These are phyloP conservation scores for Rhododendron kiyosumense DNA, from an alignment of 148 eudicot genomes.

Conservation along the genomic window DNA sequence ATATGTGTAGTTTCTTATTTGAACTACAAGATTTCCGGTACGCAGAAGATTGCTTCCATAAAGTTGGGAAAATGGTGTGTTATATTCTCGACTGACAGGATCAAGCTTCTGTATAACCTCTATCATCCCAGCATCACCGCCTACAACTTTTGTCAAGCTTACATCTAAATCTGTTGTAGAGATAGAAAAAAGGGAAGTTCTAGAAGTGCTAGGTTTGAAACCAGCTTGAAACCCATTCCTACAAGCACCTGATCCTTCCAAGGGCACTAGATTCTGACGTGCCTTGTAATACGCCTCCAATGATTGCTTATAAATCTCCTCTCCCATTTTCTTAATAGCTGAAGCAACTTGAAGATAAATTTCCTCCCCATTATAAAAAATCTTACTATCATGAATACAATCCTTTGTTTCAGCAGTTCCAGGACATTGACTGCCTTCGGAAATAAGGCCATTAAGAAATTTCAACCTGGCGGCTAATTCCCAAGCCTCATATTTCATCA, in stretches of 20 bases:
- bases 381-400: conserved; percentile 32
- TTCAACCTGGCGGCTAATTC: conserved; percentile 81
- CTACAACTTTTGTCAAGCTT: conserved; percentile 60
- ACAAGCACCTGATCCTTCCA: conserved; percentile 71
- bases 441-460: conserved; percentile 65
- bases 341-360: conserved; percentile 57
- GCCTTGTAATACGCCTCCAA: conserved; percentile 69
- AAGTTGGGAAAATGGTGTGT: too few species aligned
- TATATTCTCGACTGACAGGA: too few species aligned
- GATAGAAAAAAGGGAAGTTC: conserved; percentile 71
- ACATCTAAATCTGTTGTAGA: conserved; percentile 70
- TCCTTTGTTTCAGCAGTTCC: conserved; percentile 45
- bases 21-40: too few species aligned
- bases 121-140: conserved; percentile 88
- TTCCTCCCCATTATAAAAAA: conserved; percentile 49
- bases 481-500: conserved; percentile 81
- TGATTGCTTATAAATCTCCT: conserved; percentile 71
- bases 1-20: too few species aligned
- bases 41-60: too few species aligned
- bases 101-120: too few species aligned
- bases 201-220: conserved; percentile 71
- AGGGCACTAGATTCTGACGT: conserved; percentile 62
- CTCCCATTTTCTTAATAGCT: conserved; percentile 51
- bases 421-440: conserved; percentile 36
- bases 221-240: conserved; percentile 82